phyloP scores from a whole-genome alignment of 768 basidiomycete species.

The Mycena filopes region DNA sequence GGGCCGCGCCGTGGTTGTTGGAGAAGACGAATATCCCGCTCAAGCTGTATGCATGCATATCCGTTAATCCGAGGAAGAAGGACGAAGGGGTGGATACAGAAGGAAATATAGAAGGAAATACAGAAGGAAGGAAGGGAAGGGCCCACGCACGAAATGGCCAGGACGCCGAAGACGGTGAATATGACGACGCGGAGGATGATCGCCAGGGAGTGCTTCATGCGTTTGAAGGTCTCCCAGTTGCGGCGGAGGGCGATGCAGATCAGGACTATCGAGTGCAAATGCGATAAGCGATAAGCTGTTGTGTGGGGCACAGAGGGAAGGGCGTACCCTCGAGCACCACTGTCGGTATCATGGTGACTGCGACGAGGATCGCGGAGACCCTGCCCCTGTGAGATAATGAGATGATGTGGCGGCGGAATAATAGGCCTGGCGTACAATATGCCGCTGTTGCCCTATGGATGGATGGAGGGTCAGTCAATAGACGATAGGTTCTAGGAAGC shows the following conservation, averaged over 20 bases:
- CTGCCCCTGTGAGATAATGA: slow-evolving; percentile 29
- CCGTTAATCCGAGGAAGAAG: too few relatives aligned
- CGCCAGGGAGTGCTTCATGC: slow-evolving; percentile 30
- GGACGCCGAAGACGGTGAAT: slow-evolving; percentile 36
- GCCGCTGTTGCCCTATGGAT: slow-evolving; percentile 19
- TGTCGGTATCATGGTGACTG: slow-evolving; percentile 29
- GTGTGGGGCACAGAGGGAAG: not conserved
- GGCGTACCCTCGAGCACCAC: slow-evolving; percentile 34
- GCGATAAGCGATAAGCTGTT: too few relatives aligned
- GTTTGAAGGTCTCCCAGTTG: slow-evolving; percentile 36
- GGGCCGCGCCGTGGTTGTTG: slow-evolving; percentile 30
- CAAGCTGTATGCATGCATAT: too few relatives aligned
- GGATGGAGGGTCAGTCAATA: not conserved
- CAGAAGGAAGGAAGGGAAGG: not conserved
- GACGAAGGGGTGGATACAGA: too few relatives aligned
- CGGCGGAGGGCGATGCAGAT: slow-evolving; percentile 35
- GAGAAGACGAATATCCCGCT: slow-evolving; percentile 39
- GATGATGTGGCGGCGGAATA: not conserved
- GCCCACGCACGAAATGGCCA: slow-evolving; percentile 37
- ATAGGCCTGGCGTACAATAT: slow-evolving; percentile 12
- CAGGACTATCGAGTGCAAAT: slow-evolving; percentile 27
- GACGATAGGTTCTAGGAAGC: not conserved
- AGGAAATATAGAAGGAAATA: too few relatives aligned
- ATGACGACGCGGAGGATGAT: slow-evolving; percentile 38
- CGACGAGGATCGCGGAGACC: slow-evolving; percentile 32